Conservation (phyloP, 2,329 filamentous ascomycete species). For the Neofusicoccum umdonicola region DNA sequence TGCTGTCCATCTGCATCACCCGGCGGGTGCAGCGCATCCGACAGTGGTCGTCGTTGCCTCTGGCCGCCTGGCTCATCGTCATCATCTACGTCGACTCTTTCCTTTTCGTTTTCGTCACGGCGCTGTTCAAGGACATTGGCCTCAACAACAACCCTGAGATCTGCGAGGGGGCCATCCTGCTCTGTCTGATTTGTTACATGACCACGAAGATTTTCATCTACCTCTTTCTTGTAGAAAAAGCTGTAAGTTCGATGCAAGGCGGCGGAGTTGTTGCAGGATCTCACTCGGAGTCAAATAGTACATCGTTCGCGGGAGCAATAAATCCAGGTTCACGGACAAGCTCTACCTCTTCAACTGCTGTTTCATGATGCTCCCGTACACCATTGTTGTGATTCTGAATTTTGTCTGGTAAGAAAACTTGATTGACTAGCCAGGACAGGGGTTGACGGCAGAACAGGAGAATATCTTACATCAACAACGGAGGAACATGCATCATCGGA, state of each 20-base stretch:
- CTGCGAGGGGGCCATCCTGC: slow-evolving; percentile 58
- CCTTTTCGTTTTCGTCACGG: slow-evolving; percentile 58
- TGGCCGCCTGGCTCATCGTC: slow-evolving; percentile 47
- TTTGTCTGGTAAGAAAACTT: background rate
- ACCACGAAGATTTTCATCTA: slow-evolving; percentile 8
- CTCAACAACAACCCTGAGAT: slow-evolving; percentile 51
- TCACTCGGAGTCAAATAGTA: background rate
- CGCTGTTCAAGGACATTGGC: slow-evolving; percentile 57
- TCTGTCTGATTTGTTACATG: slow-evolving; percentile 37
- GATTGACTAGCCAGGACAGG: background rate
- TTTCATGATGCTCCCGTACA: slow-evolving; percentile 1
- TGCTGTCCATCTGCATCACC: slow-evolving; percentile 21
- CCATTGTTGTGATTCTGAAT: background rate
- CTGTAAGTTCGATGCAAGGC: background rate
- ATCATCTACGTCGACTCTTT: slow-evolving; percentile 61
- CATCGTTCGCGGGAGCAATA: background rate
- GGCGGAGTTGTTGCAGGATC: too few relatives aligned
- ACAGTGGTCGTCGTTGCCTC: slow-evolving; percentile 25
- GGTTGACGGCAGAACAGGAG: slow-evolving; percentile 41
- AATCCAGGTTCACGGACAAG: background rate
- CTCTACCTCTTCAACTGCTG: slow-evolving; percentile 8
- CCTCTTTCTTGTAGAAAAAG: slow-evolving; percentile 11
- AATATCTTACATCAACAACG: slow-evolving; percentile 52
- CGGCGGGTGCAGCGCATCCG: slow-evolving; percentile 26
- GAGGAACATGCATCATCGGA: slow-evolving; percentile 56